Percentiles rank a stretch among this genome's conserved stretches.
Conservation (phyloP, 1,284 basidiomycete species). For the Irpex sp. region DNA sequence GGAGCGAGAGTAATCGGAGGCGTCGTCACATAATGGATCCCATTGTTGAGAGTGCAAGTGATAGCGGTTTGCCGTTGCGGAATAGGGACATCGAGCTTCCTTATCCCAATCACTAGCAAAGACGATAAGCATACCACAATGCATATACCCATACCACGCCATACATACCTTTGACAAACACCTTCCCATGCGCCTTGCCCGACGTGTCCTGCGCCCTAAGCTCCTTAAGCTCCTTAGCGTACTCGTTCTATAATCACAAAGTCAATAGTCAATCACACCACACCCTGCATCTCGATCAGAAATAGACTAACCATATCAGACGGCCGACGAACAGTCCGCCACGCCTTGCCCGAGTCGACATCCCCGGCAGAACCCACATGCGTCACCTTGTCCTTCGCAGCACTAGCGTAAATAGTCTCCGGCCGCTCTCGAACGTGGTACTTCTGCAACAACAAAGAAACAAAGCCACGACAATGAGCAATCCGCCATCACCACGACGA, state of each 20-base stretch:
- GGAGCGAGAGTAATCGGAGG: slow-evolving; percentile 67
- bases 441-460: slow-evolving; percentile 25
- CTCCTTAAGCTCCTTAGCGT: slow-evolving; percentile 83
- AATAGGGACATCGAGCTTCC: slow-evolving; percentile 68
- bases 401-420: slow-evolving; percentile 78
- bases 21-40: slow-evolving; percentile 94
- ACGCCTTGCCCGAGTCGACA: slow-evolving; percentile 79
- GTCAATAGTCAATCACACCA: not conserved
- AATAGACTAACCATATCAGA: slow-evolving; percentile 80
- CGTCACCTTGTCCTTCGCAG: slow-evolving; percentile 63
- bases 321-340: slow-evolving; percentile 83
- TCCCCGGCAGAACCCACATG: slow-evolving; percentile 75
- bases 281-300: not conserved
- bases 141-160: not conserved
- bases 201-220: slow-evolving; percentile 73
- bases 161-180: slow-evolving; percentile 82
- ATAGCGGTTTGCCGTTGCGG: slow-evolving; percentile 73
- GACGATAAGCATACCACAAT: not conserved
- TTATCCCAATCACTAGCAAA: slow-evolving; percentile 76
- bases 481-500: not conserved
- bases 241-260: slow-evolving; percentile 69
- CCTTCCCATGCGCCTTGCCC: slow-evolving; percentile 84
- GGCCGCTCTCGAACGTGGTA: slow-evolving; percentile 71
- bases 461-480: not conserved
- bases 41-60: slow-evolving; percentile 93